Base-by-base conservation (phyloP, 2,329 filamentous ascomycete species). In the Neonectria faginata region DNA sequence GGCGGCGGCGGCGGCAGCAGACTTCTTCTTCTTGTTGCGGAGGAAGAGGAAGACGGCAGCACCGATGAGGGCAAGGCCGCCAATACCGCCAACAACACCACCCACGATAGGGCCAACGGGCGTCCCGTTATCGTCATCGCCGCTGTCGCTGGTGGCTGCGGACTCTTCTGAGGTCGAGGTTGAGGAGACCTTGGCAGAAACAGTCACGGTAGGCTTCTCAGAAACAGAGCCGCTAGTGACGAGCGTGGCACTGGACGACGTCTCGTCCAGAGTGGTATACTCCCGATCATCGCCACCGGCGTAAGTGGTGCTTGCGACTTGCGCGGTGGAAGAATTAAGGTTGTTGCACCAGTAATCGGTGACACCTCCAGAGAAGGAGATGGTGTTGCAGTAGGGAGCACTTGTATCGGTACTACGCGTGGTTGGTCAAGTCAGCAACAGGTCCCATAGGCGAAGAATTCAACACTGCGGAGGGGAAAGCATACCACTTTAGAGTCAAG, bases 401-500 rank as follows among this genome's bases (percentile, higher is more conserved):
- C 53, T 64, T 0, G 70, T 65, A 12, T 74, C 73, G 27, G 82
- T 81, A 65, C 82, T 84, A 70, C 39, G 22, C 2, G 5, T 45
- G 54, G 62, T 66, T 33, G 62, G 47, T 42, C 22, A 29, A n/a
- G 22, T 36, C 55, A 22, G 9, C 14, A 33, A 11, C 16, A 33
- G 22, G 16, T 51, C 22, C 22, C 14, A 42, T 33, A 18, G 11
- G 14, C 5, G 29, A 8, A 29, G 29, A 8, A 29, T 42, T 27
- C 14, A 14, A 14, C 11, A 31, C 9, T 16, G 48, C 16, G n/a
- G 29, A 9, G 10, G 22, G 27, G 6, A 56, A 6, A 29, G 25
- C 29, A 14, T 45, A 85, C 83, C 84, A 86, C 73, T 86, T 85
- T 41, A 82, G 65, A 11, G 80, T 84, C 39, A 73, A 77, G 1